Evolutionary conservation across 2,329 filamentous ascomycete species (phyloP).

Genomic region (Rutstroemia sydowiana): DNA sequence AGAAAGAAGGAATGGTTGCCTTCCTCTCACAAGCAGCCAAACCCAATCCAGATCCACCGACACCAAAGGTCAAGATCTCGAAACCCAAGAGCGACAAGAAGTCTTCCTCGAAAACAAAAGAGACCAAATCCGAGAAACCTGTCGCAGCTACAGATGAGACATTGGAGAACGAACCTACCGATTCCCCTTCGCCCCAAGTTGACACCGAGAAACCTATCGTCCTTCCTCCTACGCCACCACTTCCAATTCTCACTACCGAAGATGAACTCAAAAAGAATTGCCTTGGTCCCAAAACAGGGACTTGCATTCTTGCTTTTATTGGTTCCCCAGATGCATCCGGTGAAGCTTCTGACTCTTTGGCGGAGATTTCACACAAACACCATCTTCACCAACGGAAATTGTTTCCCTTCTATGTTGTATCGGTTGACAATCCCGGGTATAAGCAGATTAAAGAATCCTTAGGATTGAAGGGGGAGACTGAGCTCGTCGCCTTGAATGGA

Average conservation of each 20-base stretch:
- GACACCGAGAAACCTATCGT: conserved; percentile 35
- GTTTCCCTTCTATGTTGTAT: conserved; percentile 78
- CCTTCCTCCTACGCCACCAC: conserved; percentile 50
- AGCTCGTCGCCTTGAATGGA: conserved; percentile 76
- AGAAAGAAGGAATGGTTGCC: conserved; percentile 71
- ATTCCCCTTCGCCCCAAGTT: conserved; percentile 37
- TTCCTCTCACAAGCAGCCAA: conserved; percentile 75
- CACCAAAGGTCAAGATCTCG: conserved; percentile 36
- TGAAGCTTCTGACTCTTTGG: conserved; percentile 45
- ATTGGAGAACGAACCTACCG: conserved; percentile 43
- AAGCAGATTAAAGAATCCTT: conserved; percentile 52
- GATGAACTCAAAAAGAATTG: conserved; percentile 64
- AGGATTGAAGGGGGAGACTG: conserved; percentile 51
- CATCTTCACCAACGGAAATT: conserved; percentile 55
- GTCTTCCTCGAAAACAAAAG: conserved; percentile 34
- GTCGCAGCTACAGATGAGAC: conserved; percentile 43
- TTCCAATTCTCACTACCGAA: conserved; percentile 57
- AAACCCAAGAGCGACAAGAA: conserved; percentile 33
- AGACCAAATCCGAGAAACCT: conserved; percentile 40
- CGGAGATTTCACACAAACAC: conserved; percentile 72
- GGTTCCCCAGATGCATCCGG: conserved; percentile 39
- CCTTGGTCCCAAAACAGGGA: conserved; percentile 66
- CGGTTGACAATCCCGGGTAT: conserved; percentile 52
- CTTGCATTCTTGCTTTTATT: conserved; percentile 73
- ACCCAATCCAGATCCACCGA: conserved; percentile 71